These are phyloP conservation scores for Actinomortierella wolfii DNA, from an alignment of 371 early-diverging fungal species.

Conservation along the genomic window DNA sequence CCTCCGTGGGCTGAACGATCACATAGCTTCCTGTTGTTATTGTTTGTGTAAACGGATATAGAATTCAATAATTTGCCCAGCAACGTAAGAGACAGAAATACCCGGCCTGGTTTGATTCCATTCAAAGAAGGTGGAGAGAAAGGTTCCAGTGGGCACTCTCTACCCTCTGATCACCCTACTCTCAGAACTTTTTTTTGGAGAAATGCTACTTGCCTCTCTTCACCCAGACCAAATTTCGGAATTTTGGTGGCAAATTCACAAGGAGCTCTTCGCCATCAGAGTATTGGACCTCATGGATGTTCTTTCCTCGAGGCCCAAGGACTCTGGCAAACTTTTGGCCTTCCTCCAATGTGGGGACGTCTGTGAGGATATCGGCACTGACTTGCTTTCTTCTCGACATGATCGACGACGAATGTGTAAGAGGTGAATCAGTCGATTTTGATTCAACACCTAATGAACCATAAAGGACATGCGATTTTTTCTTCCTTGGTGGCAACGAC, in stretches of 20 bases:
- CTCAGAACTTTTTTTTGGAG: neutral
- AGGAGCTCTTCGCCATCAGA: slow-evolving; percentile 57
- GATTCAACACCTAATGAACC: too few species aligned
- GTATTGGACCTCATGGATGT: slow-evolving; percentile 74
- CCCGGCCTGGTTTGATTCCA: too few species aligned
- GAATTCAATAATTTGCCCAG: too few species aligned
- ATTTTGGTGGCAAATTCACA: slow-evolving; percentile 77
- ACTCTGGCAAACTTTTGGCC: slow-evolving; percentile 65
- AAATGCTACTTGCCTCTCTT: slow-evolving; percentile 64
- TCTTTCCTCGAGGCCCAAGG: slow-evolving; percentile 73
- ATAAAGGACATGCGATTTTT: too few species aligned
- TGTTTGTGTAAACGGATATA: neutral
- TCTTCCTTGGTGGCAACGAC: too few species aligned
- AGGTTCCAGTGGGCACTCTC: too few species aligned
- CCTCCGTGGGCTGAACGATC: slow-evolving; percentile 65
- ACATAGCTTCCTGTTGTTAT: slow-evolving; percentile 64
- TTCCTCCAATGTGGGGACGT: slow-evolving; percentile 35
- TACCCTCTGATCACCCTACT: too few species aligned
- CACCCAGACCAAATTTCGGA: slow-evolving; percentile 84
- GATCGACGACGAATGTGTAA: too few species aligned
- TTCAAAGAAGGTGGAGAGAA: too few species aligned
- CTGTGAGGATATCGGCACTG: slow-evolving; percentile 35
- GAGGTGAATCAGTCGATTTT: too few species aligned
- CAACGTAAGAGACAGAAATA: too few species aligned
- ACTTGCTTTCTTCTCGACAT: slow-evolving; percentile 48